A percentile compares a stretch with the other conserved stretches of the same genome.
Evolutionary conservation across 768 basidiomycete genomes (phyloP).

Genomic region (Amanita inopinata): DNA sequence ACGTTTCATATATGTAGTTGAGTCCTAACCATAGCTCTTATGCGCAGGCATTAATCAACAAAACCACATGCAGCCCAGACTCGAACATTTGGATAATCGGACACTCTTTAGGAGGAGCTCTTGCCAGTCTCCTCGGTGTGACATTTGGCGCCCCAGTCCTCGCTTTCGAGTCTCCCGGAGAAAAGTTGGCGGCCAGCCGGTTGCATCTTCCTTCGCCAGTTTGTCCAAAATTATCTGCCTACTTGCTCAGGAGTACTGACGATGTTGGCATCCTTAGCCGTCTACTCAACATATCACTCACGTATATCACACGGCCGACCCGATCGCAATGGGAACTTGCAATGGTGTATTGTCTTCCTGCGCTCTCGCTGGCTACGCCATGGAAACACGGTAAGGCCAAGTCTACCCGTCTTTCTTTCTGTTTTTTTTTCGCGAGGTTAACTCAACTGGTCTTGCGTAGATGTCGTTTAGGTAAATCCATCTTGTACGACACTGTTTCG

Average conservation of each 20-base stretch:
- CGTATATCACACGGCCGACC: conserved; percentile 91
- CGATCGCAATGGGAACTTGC: conserved; percentile 85
- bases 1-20: conserved; percentile 81
- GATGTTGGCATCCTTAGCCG: conserved; percentile 35
- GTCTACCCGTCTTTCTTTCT: no score
- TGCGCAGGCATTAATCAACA: neutral
- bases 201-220: conserved; percentile 81
- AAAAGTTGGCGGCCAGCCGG: conserved; percentile 65
- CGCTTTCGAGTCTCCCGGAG: conserved; percentile 85
- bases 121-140: conserved; percentile 75
- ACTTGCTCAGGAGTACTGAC: neutral
- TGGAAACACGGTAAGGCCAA: conserved; percentile 69
- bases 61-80: conserved; percentile 39
- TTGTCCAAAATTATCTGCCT: neutral
- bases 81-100: conserved; percentile 85
- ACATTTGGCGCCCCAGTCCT: conserved; percentile 89
- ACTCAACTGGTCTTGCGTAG: conserved; percentile 22
- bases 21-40: conserved; percentile 8
- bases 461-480: conserved; percentile 80
- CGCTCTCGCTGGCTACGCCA: conserved; percentile 79
- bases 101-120: conserved; percentile 61
- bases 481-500: conserved; percentile 88
- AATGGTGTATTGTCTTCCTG: conserved; percentile 76
- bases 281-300: conserved; percentile 78
- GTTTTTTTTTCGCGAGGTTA: neutral